Evolutionary conservation across 352 stramenopile species (phyloP), one percentile per base, ranked within the genome.

Genomic region (Globisporangium megalacanthum): DNA sequence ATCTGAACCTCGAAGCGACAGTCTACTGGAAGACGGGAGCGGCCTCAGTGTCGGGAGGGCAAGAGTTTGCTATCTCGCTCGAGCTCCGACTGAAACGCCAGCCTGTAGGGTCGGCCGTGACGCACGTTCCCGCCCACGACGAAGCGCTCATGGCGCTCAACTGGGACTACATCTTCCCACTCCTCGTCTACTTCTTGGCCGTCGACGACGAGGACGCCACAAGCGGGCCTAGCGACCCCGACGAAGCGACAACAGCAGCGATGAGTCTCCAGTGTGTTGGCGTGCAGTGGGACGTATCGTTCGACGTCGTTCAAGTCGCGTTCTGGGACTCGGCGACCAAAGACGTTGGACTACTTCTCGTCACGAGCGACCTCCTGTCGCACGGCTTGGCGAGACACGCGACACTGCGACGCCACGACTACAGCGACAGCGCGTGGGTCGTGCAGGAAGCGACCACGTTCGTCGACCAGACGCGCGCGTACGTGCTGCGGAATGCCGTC

Each of bases 81-180:
- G 76, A 91, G 51, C 59, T 89, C 10, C 49, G 66, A 13, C 42
- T 91, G 8, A 68, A 69, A 56, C 62, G 72, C 10, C 72, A 54
- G 6, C 22, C 58, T 1, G 41, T 49, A 1, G 51, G 45, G 13
- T 47, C 58, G 7, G 54, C 49, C 17, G 62, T 66, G n/a, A 42
- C 44, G 33, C 56, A 75, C n/a, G 70, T 88, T 14, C 80, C 80
- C 13, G 61, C 66, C 4, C 46, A 49, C 4, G 68, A 75, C 15
- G 75, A 91, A 55, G 61, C 72, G 5, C 63, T 92, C 5, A 11
- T 88, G 1, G 62, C 68, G 20, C 56, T 89, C 20, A 83, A 88
- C 39, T 92, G 81, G 81, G 81, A 92, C 46, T 82, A 75, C 53
- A 67, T 89, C 14, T 86, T 85, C 50, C 81, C 81, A 2, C 71